Base-by-base conservation (phyloP, 306 rosid genomes). In the Ammopiptanthus mongolicus region DNA sequence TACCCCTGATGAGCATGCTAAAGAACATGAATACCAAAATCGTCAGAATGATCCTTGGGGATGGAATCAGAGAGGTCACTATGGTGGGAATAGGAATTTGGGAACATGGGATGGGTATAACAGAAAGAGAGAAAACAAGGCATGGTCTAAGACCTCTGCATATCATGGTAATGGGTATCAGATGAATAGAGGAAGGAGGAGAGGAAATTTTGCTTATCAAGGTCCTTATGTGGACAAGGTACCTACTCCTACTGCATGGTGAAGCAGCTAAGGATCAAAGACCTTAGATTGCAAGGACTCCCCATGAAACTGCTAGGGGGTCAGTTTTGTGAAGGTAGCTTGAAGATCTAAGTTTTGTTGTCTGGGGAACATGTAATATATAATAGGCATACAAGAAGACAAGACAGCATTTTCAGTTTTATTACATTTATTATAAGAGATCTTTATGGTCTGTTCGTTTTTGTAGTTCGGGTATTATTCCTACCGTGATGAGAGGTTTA, bases 111-210 rank as follows among this genome's bases (percentile, higher is more conserved):
- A 77, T 69, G 86, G 83, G 34, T 34, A 78, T 14, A 56, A 76
- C 65, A 51, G 81, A 64, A 81, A 18, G 75, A 81, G 83, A 34
- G 86, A 83, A 25, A 72, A 71, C 82, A 64, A 75, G 70, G 14
- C 94, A 6, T 77, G 91, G 75, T 75, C 80, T 28, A 85, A 69
- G 62, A 71, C 77, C 52, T 19, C 73, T 12, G 82, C 82, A 59
- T 80, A 80, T 72, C 78, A 78, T 7, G 85, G 85, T 17, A 73
- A 87, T 37, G 80, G 77, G 23, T 29, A 77, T 78, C 84, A 79
- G 66, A 50, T 66, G 78, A 78, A 74, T 33, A 73, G 72, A 33
- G 93, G 88, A 80, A 84, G 88, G 59, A 82, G 80, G 70, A 74
- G 71, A 42, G 87, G 36, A 9, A 76, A 76, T 83, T 84, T 77